Conservation (phyloP, 1,284 basidiomycete genomes). For the Melampsora larici-populina region DNA sequence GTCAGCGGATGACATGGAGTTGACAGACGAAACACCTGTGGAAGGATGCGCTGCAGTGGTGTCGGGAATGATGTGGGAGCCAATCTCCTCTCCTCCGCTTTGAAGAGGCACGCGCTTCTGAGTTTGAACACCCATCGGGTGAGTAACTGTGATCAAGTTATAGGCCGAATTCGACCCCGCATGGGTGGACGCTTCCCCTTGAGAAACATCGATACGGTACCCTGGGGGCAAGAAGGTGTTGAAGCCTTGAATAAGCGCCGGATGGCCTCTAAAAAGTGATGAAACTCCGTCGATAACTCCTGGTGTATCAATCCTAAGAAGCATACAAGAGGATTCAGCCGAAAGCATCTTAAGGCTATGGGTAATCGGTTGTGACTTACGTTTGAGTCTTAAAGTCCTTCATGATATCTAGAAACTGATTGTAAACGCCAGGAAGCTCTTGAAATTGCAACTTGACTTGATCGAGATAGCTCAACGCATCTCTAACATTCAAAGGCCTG, state of each 20-base stretch:
- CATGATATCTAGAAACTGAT: conserved; percentile 97
- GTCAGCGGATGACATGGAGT: not conserved
- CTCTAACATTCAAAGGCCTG: conserved; percentile 61
- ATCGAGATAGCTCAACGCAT: conserved; percentile 94
- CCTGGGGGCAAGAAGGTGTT: conserved; percentile 97
- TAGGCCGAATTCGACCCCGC: conserved; percentile 53
- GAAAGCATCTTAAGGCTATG: conserved; percentile 6
- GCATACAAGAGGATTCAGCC: conserved; percentile 7
- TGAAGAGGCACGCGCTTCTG: conserved; percentile 47
- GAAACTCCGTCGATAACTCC: conserved; percentile 98
- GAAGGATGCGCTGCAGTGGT: not conserved
- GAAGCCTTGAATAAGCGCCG: conserved; percentile 92
- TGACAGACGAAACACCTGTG: conserved; percentile 5
- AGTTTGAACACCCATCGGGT: conserved; percentile 46
- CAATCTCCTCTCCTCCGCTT: conserved; percentile 42
- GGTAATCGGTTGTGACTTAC: conserved; percentile 60
- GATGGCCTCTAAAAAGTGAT: conserved; percentile 88
- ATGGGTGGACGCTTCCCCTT: conserved; percentile 60
- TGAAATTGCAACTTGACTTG: conserved; percentile 68
- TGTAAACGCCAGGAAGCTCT: conserved; percentile 52
- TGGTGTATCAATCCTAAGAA: conserved; percentile 86
- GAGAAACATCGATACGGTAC: conserved; percentile 89
- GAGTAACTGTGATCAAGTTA: conserved; percentile 46
- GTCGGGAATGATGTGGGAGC: conserved; percentile 31
- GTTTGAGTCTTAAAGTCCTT: conserved; percentile 95